Base-by-base conservation (phyloP, 345 rosid species). In the Theobroma cacao region DNA sequence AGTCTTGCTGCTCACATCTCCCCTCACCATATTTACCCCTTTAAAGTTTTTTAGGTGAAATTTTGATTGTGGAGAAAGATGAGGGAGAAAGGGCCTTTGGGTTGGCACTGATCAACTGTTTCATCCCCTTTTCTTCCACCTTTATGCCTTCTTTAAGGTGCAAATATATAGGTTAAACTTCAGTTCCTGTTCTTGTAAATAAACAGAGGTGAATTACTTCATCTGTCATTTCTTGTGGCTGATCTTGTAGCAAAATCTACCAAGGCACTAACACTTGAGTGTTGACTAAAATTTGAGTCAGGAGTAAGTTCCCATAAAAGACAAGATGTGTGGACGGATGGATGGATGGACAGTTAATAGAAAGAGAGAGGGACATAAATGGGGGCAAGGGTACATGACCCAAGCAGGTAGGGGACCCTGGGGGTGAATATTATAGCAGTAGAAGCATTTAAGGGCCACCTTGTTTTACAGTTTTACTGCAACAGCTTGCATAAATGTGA, bases 341-440 rank as follows among this genome's bases (percentile, higher is more conserved):
- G 63, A 14, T 33, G 8, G 36, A 61, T 22, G 31, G 33, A 22
- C 31, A 59, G 63, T 59, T 59, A 59, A n/a, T n/a, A 13, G 17
- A 0, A 26, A 61, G 10, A 58, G 14, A 58, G 8, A 58, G 15
- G 9, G 3, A 18, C 4, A 13, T 2, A 14, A 14, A 47, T 4
- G 13, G 52, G 24, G 60, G 34, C 64, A 12, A 34, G 31, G 18
- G 34, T 10, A 12, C 5, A 2, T 15, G 8, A 5, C 3, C 5
- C 40, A 62, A 31, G 62, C 31, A 58, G 62, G 41, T 26, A 59
- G 67, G 67, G 67, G 67, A 62, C 67, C 67, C 66, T 62, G 31
- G 40, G 34, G 33, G 18, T 59, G 18, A 26, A 26, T 59, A 8
- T 13, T 59, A 28, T 26, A 53, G 56, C 26, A 53, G 1, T 7